phyloP scores from a whole-genome alignment of 257 asterid species.

The Solanum chmielewskii region DNA sequence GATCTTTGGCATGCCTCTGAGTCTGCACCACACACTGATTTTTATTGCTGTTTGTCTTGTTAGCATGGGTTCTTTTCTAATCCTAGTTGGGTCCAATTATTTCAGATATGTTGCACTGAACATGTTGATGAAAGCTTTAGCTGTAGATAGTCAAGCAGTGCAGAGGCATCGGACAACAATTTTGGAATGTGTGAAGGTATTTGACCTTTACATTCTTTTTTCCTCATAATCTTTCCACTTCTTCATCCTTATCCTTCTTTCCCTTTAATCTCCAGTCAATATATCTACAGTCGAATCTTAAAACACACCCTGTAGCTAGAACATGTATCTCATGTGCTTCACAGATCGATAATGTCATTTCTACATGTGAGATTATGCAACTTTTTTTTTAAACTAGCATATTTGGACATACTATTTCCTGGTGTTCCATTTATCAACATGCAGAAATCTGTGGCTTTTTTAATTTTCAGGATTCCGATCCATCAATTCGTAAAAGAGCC shows the following conservation, averaged over 20 bases:
- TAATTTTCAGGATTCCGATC: constrained; percentile 84
- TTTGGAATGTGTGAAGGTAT: constrained; percentile 96
- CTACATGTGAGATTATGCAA: background rate
- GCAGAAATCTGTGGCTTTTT: constrained; percentile 5
- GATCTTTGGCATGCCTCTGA: background rate
- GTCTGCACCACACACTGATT: background rate
- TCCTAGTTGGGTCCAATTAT: constrained; percentile 15
- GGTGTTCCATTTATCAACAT: background rate
- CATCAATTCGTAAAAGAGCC: constrained; percentile 96
- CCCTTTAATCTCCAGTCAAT: background rate
- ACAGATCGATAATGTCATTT: background rate
- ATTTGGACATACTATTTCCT: background rate
- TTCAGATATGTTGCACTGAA: constrained; percentile 95
- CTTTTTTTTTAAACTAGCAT: background rate
- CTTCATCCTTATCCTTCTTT: background rate
- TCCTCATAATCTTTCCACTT: background rate
- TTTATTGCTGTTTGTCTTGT: background rate
- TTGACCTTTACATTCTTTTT: background rate
- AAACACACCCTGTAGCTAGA: background rate
- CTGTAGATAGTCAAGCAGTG: constrained; percentile 95
- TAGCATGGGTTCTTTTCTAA: constrained; percentile 8
- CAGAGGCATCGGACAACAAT: constrained; percentile 98
- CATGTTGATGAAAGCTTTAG: constrained; percentile 91
- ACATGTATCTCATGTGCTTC: background rate
- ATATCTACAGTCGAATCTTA: background rate